These are phyloP conservation scores for Dalbergia oliveri DNA, from an alignment of 306 rosid species.

Conservation along the genomic window DNA sequence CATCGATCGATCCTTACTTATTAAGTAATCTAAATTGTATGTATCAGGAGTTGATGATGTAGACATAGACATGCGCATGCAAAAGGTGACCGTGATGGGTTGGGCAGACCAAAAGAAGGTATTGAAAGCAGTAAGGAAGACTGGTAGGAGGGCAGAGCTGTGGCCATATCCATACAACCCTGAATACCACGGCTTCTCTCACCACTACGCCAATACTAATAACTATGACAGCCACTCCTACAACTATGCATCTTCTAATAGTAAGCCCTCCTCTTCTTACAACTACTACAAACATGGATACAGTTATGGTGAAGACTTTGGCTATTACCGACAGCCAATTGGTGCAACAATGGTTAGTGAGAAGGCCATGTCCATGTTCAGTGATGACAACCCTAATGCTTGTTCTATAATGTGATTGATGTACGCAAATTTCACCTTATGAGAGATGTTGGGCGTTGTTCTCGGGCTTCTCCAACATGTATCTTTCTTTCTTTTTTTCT, in stretches of 20 bases:
- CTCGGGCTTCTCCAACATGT: too few relatives aligned
- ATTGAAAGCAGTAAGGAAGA: conserved; percentile 64
- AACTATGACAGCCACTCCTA: conserved; percentile 19
- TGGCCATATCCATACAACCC: conserved; percentile 83
- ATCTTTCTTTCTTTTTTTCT: too few relatives aligned
- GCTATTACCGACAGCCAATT: conserved; percentile 56
- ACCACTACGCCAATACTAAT: conserved; percentile 25
- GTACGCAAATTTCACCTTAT: too few relatives aligned
- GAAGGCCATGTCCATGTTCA: conserved; percentile 58
- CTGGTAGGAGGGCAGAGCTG: conserved; percentile 71
- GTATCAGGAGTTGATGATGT: conserved; percentile 70
- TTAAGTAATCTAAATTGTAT: too few relatives aligned
- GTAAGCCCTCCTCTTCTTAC: conserved; percentile 43
- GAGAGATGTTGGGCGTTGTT: too few relatives aligned
- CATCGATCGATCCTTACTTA: too few relatives aligned
- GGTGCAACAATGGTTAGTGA: conserved; percentile 54
- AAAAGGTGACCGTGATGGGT: conserved; percentile 87
- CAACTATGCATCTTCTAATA: conserved; percentile 8
- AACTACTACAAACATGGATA: conserved; percentile 56
- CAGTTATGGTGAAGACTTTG: conserved; percentile 45
- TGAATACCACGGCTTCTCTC: conserved; percentile 49
- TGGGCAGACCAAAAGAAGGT: conserved; percentile 70
- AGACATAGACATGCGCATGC: conserved; percentile 65
- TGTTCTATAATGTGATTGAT: conserved; percentile 69
- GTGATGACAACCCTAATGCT: conserved; percentile 80